These are phyloP conservation scores for Microcyclosporella mali DNA, from an alignment of 2,329 filamentous ascomycete species.

Conservation along the genomic window DNA sequence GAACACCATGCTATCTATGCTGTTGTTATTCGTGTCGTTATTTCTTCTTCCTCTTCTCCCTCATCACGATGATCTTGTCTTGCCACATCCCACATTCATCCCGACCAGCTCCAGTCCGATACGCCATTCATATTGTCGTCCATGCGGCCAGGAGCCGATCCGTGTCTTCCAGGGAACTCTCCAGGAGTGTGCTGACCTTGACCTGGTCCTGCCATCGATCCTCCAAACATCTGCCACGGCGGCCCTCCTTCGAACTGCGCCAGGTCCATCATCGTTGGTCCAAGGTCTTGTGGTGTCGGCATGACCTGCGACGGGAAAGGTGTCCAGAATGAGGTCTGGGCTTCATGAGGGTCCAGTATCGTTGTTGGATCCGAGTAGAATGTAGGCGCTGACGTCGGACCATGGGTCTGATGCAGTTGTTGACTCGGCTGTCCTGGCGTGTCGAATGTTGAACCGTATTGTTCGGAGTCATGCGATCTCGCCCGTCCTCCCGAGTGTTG, in stretches of 20 bases:
- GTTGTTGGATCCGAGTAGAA: constrained; percentile 21
- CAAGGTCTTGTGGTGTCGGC: constrained; percentile 23
- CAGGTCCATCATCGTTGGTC: constrained; percentile 14
- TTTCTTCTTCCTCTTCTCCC: too few relatives aligned
- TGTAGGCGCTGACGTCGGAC: constrained; percentile 23
- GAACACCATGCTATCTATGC: too few relatives aligned
- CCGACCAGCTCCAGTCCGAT: constrained; percentile 16
- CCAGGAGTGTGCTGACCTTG: too few relatives aligned
- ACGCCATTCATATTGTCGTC: constrained; percentile 19
- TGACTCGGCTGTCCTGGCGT: constrained; percentile 9
- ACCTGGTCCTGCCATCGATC: constrained; percentile 1
- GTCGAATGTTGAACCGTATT: constrained; percentile 20
- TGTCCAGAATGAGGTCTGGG: constrained; percentile 32
- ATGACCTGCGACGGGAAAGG: constrained; percentile 37
- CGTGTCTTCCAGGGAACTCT: constrained; percentile 5
- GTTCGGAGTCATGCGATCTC: constrained; percentile 18
- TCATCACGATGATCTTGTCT: too few relatives aligned
- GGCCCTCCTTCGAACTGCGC: constrained; percentile 12
- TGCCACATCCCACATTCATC: constrained; percentile 6
- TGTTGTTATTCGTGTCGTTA: too few relatives aligned
- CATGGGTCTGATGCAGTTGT: constrained; percentile 11
- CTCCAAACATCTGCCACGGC: constrained; percentile 1
- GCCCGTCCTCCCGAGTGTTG: constrained; percentile 17
- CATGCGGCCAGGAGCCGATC: constrained; percentile 10
- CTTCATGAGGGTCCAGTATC: constrained; percentile 17